These are phyloP conservation scores for Musa balbisiana DNA, from an alignment of 202 grass and related monocot species.

Conservation along the genomic window DNA sequence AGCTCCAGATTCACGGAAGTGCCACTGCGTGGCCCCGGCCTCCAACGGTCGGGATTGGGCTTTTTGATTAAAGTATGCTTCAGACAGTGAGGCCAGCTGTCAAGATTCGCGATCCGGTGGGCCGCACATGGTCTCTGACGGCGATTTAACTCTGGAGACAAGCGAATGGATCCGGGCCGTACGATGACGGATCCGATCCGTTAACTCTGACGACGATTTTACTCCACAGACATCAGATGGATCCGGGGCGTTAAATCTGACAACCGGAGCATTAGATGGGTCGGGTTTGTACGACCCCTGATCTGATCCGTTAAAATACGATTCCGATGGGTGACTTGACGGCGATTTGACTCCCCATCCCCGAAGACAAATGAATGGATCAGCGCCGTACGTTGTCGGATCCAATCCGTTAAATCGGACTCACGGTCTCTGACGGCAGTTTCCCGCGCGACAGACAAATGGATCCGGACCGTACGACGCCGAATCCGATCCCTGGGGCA, in stretches of 20 bases:
- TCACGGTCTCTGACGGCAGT: background rate
- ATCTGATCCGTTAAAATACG: no score
- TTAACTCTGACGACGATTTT: background rate
- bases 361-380: background rate
- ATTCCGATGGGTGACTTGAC: no score
- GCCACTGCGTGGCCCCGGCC: background rate
- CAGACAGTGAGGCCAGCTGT: background rate
- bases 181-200: background rate
- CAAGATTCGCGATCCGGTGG: constrained; percentile 2
- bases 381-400: background rate
- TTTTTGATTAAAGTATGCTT: background rate
- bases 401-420: background rate
- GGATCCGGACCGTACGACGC: no score
- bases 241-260: no score
- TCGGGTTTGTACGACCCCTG: no score
- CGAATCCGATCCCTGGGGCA: no score
- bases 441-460: no score
- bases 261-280: no score
- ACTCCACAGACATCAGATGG: no score
- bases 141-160: background rate
- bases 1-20: background rate
- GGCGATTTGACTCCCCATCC: background rate
- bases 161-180: no score
- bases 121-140: background rate
- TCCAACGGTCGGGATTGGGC: background rate